These are phyloP conservation scores for Endoconidiophora laricicola DNA, from an alignment of 2,329 filamentous ascomycete genomes.

Conservation along the genomic window DNA sequence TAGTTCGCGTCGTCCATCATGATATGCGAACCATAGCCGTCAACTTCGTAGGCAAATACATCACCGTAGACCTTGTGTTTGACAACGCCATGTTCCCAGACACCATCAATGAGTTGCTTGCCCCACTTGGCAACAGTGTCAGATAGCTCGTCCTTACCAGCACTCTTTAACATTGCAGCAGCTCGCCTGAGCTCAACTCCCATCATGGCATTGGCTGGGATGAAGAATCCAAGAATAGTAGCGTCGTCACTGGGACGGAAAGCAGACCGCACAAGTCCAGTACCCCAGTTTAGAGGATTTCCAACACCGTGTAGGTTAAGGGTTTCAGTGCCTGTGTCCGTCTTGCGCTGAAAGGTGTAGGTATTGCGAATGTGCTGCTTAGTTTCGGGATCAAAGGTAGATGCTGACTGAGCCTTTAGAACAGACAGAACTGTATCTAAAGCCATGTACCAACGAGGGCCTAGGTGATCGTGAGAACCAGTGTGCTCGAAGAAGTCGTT, in stretches of 20 bases:
- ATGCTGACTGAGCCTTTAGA: constrained; percentile 58
- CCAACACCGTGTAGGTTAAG: constrained; percentile 66
- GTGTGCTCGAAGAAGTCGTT: constrained; percentile 81
- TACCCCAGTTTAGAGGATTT: constrained; percentile 76
- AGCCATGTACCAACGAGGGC: constrained; percentile 59
- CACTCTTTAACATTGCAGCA: constrained; percentile 48
- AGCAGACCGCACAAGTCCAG: constrained; percentile 74
- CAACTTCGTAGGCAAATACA: constrained; percentile 77
- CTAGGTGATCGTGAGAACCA: constrained; percentile 61
- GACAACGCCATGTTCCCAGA: constrained; percentile 74
- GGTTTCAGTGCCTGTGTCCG: constrained; percentile 75
- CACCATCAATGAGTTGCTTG: constrained; percentile 51
- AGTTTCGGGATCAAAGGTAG: constrained; percentile 60
- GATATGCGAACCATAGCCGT: constrained; percentile 68
- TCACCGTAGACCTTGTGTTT: constrained; percentile 56
- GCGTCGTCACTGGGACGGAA: constrained; percentile 94
- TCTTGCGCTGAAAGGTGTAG: constrained; percentile 76
- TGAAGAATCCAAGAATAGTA: constrained; percentile 84
- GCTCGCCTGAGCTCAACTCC: constrained; percentile 69
- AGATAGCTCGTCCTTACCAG: constrained; percentile 36
- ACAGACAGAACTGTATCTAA: constrained; percentile 58
- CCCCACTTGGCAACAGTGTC: constrained; percentile 41
- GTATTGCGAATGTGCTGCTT: constrained; percentile 51
- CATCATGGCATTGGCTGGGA: constrained; percentile 94
- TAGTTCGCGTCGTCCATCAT: constrained; percentile 86